A percentile compares a stretch with the other conserved stretches of the same genome.
phyloP scores from a whole-genome alignment of 257 asterid genomes.

The Cordia subcordata region DNA sequence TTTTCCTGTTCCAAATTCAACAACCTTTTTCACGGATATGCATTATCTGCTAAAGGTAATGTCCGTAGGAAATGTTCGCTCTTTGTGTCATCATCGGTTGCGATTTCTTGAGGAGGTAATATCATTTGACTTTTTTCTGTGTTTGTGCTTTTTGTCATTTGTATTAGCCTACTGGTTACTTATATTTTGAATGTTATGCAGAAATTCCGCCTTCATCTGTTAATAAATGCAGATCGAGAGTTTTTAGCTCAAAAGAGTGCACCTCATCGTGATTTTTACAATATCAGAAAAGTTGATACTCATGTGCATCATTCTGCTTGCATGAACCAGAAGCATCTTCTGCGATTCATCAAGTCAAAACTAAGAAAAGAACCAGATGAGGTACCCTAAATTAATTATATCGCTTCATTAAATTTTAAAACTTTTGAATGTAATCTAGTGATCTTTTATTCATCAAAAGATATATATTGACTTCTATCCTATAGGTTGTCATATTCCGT shows the following conservation, averaged over 20 bases:
- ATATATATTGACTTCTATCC: constrained; percentile 15
- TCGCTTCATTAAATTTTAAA: constrained; percentile 2
- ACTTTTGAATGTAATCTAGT: background rate
- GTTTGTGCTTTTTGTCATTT: constrained; percentile 6
- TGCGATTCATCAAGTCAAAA: constrained; percentile 84
- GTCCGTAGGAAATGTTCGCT: constrained; percentile 78
- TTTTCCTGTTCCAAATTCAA: constrained; percentile 77
- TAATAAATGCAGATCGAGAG: constrained; percentile 78
- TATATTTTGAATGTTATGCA: constrained; percentile 24
- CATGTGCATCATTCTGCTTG: constrained; percentile 96
- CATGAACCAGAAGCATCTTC: constrained; percentile 96
- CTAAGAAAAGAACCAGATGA: constrained; percentile 88
- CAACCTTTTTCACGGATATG: constrained; percentile 85
- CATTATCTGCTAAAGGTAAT: constrained; percentile 76
- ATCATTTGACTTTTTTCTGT: background rate
- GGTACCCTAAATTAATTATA: constrained; percentile 29
- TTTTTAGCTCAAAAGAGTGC: constrained; percentile 91
- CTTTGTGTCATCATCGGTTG: constrained; percentile 76
- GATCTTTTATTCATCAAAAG: background rate
- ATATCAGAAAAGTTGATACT: constrained; percentile 87
- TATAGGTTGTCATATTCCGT: constrained; percentile 86
- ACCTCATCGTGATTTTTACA: constrained; percentile 95
- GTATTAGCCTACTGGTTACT: constrained; percentile 11
- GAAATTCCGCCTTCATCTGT: constrained; percentile 87
- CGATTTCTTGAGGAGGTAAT: constrained; percentile 86